Evolutionary conservation across 2,329 filamentous ascomycete genomes (phyloP), one percentile per base, ranked within the genome.

Genomic region (Phialemoniopsis sp.): DNA sequence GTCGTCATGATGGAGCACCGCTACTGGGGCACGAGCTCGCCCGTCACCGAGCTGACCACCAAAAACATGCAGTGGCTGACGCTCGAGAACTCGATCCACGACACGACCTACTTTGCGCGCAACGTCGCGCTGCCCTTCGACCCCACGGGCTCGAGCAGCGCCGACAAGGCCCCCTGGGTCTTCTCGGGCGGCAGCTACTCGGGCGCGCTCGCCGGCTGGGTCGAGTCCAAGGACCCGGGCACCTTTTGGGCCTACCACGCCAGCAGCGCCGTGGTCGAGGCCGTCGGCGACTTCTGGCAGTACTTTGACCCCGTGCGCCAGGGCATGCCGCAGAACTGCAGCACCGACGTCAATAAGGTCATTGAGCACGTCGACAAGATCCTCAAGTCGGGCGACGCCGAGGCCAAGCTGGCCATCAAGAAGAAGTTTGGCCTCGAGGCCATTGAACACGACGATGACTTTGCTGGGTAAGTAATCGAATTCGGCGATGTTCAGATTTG

Each of bases 191-290:
- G 73, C 13, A 77, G 72, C 3, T 80, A 80, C 52, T 65, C 68
- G 19, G 76, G 75, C 36, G 74, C 74, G 1, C 59, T 80, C 34
- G 56, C 74, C 2, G 73, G 67, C 0, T 79, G 75, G 75, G 66
- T 68, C 4, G 68, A 68, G 17, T 59, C 62, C 12, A 57, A 68
- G 13, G 65, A 68, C 9, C 73, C 75, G 0, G 76, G 71, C n/a
- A 78, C 73, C 0, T 75, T 73, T 54, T 79, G 74, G 74, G 73
- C 73, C 1, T 79, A 78, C 50, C 71, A 75, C 45, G 69, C 73
- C 15, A 73, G 72, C 10, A 76, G 71, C 50, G 76, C 72, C 2
- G 70, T 74, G 1, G 76, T 79, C 0, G 55, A 80, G 54, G 62
- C 70, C 1, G 60, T 78, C 15, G 58, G 61, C 8, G 66, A 72